Base-by-base conservation (phyloP, 352 stramenopile genomes). In the Phytophthora ohioensis region DNA sequence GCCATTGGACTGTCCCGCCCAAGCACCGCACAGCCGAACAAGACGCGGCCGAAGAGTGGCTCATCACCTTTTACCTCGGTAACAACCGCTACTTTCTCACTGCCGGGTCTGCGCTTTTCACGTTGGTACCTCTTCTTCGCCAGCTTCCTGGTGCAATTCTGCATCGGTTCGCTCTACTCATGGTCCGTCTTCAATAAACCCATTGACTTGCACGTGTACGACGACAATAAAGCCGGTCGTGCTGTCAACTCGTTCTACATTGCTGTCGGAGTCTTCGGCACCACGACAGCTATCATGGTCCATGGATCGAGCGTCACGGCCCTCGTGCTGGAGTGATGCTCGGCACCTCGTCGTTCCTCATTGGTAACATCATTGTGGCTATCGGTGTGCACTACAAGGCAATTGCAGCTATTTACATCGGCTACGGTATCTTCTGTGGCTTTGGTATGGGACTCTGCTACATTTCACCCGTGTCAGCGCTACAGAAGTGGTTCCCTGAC, bases 401-500 rank as follows among this genome's bases (percentile, higher is more conserved):
- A 4, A 88, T 90, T 38, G 54, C 62, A 9, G 75, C 76, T 15
- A 73, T 89, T 35, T 85, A 85, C 76, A 79, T 91, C 38, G 82
- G 83, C 46, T 91, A 91, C 68, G 83, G 83, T 34, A 46, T 91
- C 52, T 76, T 88, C 49, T 74, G 65, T 13, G 83, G 83, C 62
- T 88, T 89, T 27, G 83, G 82, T 10, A 84, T 87, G 67, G 83
- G 83, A 2, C 65, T 91, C 32, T 82, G 80, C 79, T 91, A 91
- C 69, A 90, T 91, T 57, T 85, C 79, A n/a, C 83, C 83, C 7
- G 83, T 91, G 9, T 87, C 79, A 13, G 79, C 81, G 12, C 58
- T 91, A 12, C 82, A 90, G 47, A 88, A 90, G 48, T 91, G 83
- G 83, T 91, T 91, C 69, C 83, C 83, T 2, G 83, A 91, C 71